A percentile compares a stretch with the other conserved stretches of the same genome.
These are phyloP conservation scores for Balakata baccata DNA, from an alignment of 345 rosid species.

Conservation along the genomic window DNA sequence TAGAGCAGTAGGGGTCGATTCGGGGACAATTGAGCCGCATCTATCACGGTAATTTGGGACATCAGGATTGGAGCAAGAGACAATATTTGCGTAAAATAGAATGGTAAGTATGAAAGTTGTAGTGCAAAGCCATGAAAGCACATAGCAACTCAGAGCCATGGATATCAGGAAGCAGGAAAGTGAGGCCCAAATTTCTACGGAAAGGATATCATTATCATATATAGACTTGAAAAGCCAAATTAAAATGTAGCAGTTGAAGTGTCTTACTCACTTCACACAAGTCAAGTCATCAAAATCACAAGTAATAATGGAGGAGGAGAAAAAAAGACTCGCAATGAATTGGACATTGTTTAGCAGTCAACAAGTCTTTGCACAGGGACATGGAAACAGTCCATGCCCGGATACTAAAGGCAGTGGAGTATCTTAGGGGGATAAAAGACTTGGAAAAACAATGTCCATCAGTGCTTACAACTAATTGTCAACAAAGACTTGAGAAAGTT, in stretches of 20 bases:
- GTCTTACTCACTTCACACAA: background rate
- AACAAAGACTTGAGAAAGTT: too few species aligned
- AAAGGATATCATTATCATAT: background rate
- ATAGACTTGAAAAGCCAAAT: background rate
- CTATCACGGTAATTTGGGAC: slow-evolving; percentile 21
- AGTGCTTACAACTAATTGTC: too few species aligned
- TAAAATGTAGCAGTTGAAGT: background rate
- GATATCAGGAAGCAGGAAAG: background rate
- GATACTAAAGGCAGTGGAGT: background rate
- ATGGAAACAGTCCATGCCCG: background rate
- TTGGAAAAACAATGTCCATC: background rate
- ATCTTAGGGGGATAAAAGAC: background rate
- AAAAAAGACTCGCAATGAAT: background rate
- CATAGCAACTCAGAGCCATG: slow-evolving; percentile 1
- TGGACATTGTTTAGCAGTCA: background rate
- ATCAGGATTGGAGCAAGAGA: slow-evolving; percentile 11
- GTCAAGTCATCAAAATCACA: background rate
- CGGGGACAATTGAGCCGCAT: slow-evolving; percentile 32
- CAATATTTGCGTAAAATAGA: background rate
- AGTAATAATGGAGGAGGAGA: background rate
- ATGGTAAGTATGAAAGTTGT: slow-evolving; percentile 4
- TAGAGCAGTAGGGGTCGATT: slow-evolving; percentile 12
- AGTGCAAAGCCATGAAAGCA: slow-evolving; percentile 6
- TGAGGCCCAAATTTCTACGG: background rate
- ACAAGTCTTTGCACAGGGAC: slow-evolving; percentile 2